Conservation (phyloP, 1,139 yeast genomes). For the Hyphopichia burtonii region DNA sequence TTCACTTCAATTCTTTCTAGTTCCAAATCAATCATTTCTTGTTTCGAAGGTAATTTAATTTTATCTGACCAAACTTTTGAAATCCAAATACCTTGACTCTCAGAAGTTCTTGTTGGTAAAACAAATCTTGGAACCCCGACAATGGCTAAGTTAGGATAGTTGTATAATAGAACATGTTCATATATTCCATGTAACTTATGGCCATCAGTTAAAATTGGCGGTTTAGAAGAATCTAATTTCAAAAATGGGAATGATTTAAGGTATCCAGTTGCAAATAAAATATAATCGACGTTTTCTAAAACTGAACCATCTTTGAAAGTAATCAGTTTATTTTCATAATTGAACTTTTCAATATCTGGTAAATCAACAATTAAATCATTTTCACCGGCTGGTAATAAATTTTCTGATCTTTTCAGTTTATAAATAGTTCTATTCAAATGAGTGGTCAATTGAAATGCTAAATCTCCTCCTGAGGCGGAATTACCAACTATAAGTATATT, state of each 20-base stretch:
- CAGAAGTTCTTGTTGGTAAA: conserved; percentile 60
- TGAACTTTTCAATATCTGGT: conserved; percentile 34
- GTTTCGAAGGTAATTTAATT: conserved; percentile 40
- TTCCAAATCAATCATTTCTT: conserved; percentile 42
- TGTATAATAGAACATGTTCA: conserved; percentile 50
- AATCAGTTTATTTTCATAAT: conserved; percentile 26
- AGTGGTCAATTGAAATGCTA: conserved; percentile 50
- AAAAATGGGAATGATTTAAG: conserved; percentile 49
- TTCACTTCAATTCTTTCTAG: conserved; percentile 24
- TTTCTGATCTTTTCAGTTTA: conserved; percentile 44
- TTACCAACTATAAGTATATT: conserved; percentile 57
- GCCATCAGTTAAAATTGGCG: conserved; percentile 44
- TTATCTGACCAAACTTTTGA: conserved; percentile 55
- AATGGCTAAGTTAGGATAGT: conserved; percentile 57
- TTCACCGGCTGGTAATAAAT: conserved; percentile 38
- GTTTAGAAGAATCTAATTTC: conserved; percentile 16
- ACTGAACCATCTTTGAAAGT: conserved; percentile 36
- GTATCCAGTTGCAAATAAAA: conserved; percentile 70
- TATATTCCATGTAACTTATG: conserved; percentile 49
- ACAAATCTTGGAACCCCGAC: conserved; percentile 52
- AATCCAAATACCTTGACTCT: conserved; percentile 56
- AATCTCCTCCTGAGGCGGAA: conserved; percentile 62
- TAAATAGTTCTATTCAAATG: conserved; percentile 36
- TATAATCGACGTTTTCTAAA: conserved; percentile 39
- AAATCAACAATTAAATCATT: conserved; percentile 34